Evolutionary conservation across 495 filamentous ascomycete species (phyloP).

Genomic region (Tetracladium marchalianum): DNA sequence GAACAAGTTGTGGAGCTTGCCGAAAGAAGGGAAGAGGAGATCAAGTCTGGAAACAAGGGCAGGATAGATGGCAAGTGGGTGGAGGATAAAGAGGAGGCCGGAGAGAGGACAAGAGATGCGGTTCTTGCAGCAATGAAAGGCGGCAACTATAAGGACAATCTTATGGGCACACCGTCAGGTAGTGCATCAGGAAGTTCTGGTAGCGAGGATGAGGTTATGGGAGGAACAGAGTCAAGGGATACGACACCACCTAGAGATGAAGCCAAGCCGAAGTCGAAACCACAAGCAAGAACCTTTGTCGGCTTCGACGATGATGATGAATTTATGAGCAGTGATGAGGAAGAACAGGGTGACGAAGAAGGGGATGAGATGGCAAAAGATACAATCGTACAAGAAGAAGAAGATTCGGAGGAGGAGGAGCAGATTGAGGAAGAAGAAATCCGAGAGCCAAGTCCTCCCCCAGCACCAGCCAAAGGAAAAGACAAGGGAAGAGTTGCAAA

Average conservation of each 20-base stretch:
- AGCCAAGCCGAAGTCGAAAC: constrained; percentile 29
- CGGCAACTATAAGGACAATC: constrained; percentile 45
- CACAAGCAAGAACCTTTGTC: constrained; percentile 47
- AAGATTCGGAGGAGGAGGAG: constrained; percentile 5
- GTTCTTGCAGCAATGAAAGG: constrained; percentile 68
- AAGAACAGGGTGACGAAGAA: constrained; percentile 37
- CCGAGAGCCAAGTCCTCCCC: constrained; percentile 16
- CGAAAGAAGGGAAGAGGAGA: constrained; percentile 70
- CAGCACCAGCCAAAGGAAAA: constrained; percentile 16
- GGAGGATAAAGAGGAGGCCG: constrained; percentile 79
- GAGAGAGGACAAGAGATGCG: constrained; percentile 74
- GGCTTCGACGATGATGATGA: constrained; percentile 91
- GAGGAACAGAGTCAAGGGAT: constrained; percentile 23
- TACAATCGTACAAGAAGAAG: constrained; percentile 30
- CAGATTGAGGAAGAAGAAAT: constrained; percentile 7
- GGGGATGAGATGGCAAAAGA: constrained; percentile 18
- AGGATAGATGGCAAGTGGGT: constrained; percentile 86
- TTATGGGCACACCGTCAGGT: constrained; percentile 32
- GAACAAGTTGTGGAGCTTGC: constrained; percentile 74
- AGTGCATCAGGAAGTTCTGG: constrained; percentile 29
- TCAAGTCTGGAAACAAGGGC: constrained; percentile 57
- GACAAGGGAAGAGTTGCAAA: constrained; percentile 9
- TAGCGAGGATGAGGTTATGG: constrained; percentile 34
- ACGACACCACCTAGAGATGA: constrained; percentile 24
- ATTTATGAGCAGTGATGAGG: constrained; percentile 72